Conservation (phyloP, 1,284 basidiomycete genomes). For the Melampsora larici-populina region DNA sequence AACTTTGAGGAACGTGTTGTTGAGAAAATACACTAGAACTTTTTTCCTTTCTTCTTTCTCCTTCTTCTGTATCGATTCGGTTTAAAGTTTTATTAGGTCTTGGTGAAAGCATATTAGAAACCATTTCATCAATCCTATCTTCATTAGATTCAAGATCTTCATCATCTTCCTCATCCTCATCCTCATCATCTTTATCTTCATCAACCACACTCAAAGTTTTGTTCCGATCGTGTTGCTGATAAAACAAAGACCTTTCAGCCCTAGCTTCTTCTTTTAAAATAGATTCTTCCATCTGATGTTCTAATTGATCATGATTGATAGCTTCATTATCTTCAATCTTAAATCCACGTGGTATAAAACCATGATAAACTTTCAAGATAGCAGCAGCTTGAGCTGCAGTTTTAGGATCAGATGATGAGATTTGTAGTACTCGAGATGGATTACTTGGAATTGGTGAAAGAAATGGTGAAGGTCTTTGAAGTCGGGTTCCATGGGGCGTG, state of each 20-base stretch:
- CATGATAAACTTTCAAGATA: slow-evolving; percentile 65
- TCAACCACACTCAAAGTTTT: too few relatives aligned
- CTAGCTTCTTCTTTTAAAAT: slow-evolving; percentile 17
- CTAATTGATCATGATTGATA: slow-evolving; percentile 7
- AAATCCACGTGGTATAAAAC: slow-evolving; percentile 35
- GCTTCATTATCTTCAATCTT: slow-evolving; percentile 13
- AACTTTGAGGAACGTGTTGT: too few relatives aligned
- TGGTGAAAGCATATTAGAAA: too few relatives aligned
- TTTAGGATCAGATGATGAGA: slow-evolving; percentile 72
- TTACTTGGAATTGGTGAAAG: slow-evolving; percentile 32
- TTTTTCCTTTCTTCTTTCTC: not conserved
- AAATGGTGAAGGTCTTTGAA: not conserved
- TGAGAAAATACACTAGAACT: too few relatives aligned
- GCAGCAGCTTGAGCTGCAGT: slow-evolving; percentile 84
- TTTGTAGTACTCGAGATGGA: slow-evolving; percentile 63
- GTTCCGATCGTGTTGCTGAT: not conserved
- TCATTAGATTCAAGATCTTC: too few relatives aligned
- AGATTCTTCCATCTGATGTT: slow-evolving; percentile 30
- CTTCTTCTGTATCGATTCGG: not conserved
- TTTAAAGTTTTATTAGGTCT: not conserved
- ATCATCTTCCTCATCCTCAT: too few relatives aligned
- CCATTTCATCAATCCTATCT: too few relatives aligned
- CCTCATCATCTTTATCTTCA: too few relatives aligned
- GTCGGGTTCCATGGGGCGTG: slow-evolving; percentile 4
- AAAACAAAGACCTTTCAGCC: slow-evolving; percentile 6